Evolutionary conservation across 495 filamentous ascomycete genomes (phyloP), one percentile per base, ranked within the genome.

Genomic region (Xylona heveae): DNA sequence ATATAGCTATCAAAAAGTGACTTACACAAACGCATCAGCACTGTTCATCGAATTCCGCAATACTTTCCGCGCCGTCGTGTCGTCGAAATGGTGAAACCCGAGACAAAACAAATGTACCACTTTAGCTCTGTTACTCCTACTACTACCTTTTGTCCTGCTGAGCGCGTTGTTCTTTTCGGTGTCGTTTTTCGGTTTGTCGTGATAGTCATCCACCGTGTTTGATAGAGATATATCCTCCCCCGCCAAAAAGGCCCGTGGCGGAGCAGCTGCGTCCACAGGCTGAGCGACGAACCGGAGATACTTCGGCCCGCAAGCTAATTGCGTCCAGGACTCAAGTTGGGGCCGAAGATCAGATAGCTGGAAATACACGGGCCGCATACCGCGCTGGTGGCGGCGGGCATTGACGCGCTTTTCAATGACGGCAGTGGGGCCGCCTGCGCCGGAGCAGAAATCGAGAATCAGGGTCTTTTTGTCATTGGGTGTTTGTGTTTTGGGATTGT

Each of bases 31-130:
- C 7, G 66, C 70, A 38, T 74, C 67, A 17, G 62, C 58, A 1
- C 60, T 72, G 37, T 67, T 53, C 2, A 79, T 43, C 0, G 73
- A 71, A 41, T 71, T 71, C 24, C 54, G 49, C 24, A 83, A 46
- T 8, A 79, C 68, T 2, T 49, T 49, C 19, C 38, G 41, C 4
- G 74, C 77, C 17, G 66, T 40, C 10, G 48, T 47, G 40, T 83
- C 68, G 33, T 67, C 61, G 40, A 83, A 80, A 51, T 83, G 77
- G 42, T 83, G 77, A 46, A 80, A 83, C 4, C 73, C 66, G 7
- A 83, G 55, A 42, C 68, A 77, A 48, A 74, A 82, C 17, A 80
- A 49, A 2, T 71, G 55, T 47, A 79, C 75, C 8, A 72, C 58
- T 10, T 27, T 39, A 23, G 48, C 49, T 37, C 46, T 50, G 36